A percentile compares a stretch with the other conserved stretches of the same genome.
Evolutionary conservation across 371 early-diverging fungal species (phyloP).

Genomic region (Apophysomyces ossiformis): DNA sequence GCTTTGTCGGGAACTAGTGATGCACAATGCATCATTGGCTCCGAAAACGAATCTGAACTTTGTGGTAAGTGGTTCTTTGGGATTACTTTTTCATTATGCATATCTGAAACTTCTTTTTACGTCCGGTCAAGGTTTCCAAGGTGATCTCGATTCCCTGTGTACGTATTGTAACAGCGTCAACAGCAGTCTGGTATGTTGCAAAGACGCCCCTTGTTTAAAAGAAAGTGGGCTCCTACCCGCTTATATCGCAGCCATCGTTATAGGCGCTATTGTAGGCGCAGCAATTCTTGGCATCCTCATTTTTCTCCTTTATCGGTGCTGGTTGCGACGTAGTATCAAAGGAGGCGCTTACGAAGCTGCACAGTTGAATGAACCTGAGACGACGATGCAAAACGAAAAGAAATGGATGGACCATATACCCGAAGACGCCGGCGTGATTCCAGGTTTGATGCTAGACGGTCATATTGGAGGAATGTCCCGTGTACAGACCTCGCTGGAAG

Average conservation of each 20-base stretch:
- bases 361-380: background rate
- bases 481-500: constrained; percentile 13
- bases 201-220: background rate
- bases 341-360: constrained; percentile 9
- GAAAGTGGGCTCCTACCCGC: background rate
- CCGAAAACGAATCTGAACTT: background rate
- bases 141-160: constrained; percentile 25
- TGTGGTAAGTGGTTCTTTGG: constrained; percentile 2
- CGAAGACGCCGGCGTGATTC: constrained; percentile 10
- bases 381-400: background rate
- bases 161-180: constrained; percentile 20
- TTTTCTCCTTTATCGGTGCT: background rate
- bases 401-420: constrained; percentile 4
- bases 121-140: constrained; percentile 27
- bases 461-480: background rate
- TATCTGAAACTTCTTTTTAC: background rate
- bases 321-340: background rate
- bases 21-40: background rate
- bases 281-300: background rate
- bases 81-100: background rate
- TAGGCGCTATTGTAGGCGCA: constrained; percentile 1
- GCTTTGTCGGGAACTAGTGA: constrained; percentile 21
- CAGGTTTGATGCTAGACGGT: background rate
- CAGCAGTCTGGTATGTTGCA: background rate
- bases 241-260: background rate